Base-by-base conservation (phyloP, 495 filamentous ascomycete species). In the Talaromyces borbonicus region DNA sequence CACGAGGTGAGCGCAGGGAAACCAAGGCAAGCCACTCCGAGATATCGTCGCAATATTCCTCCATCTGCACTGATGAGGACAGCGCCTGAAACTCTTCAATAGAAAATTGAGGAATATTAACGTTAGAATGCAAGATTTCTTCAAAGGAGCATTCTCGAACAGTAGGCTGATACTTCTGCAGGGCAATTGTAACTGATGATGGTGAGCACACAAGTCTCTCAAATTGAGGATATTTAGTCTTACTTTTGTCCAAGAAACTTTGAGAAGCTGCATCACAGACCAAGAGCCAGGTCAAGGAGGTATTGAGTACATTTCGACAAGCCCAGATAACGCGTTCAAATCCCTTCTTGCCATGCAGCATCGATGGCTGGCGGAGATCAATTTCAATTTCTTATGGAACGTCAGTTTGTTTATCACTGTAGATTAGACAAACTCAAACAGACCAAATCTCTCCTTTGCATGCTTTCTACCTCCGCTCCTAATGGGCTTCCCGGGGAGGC, bases 311-410 rank as follows among this genome's bases (percentile, higher is more conserved):
- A 51, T 94, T 90, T 48, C 85, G 80, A 61, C 83, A 89, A 9
- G 88, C 88, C 69, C 87, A 88, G 11, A 85, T 66, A 30, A 96
- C 75, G 33, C 87, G 77, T 48, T 93, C 83, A 50, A 96, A 96
- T 0, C 83, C 85, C 53, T 92, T 93, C 61, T 90, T 95, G 22
- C 90, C 92, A 54, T 86, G 86, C 6, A 87, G 57, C 86, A 95
- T 95, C 8, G 81, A 85, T 0, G 84, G 80, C 22, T 74, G 69
- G 4, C 86, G 77, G 12, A 98, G 74, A 43, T 97, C 81, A 27
- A 89, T 67, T 56, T 95, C 81, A 37, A 98, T 77, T 16, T 83
- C 89, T 36, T n/a, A 11, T 50, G 8, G 1, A 26, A 30, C 36
- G 26, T 43, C 8, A 37, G 24, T 31, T 14, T 8, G 46, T 27